phyloP scores from a whole-genome alignment of 2,329 filamentous ascomycete species.

The Celoporthe dispersa region DNA sequence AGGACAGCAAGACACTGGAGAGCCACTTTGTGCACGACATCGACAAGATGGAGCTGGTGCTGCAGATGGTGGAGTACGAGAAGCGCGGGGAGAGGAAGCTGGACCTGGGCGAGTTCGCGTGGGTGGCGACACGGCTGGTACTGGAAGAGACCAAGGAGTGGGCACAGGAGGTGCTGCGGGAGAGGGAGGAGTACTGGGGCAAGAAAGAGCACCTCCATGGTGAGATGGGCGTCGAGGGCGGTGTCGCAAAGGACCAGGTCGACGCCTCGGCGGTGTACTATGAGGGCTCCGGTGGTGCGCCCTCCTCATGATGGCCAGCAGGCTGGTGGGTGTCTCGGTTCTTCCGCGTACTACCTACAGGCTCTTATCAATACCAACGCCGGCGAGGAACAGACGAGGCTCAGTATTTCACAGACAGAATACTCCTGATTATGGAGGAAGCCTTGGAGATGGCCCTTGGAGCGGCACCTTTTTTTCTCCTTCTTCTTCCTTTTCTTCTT shows the following conservation, averaged over 20 bases:
- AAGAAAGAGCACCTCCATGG: conserved; percentile 52
- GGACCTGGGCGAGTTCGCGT: conserved; percentile 85
- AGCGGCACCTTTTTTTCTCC: too few relatives aligned
- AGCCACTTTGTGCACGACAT: conserved; percentile 93
- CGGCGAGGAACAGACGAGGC: neutral
- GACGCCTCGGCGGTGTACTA: conserved; percentile 58
- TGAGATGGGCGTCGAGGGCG: conserved; percentile 47
- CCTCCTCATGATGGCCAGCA: neutral
- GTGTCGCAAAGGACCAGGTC: conserved; percentile 43
- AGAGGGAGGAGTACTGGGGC: conserved; percentile 76
- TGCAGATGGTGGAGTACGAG: conserved; percentile 98
- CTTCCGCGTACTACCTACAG: neutral
- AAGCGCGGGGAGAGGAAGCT: conserved; percentile 65
- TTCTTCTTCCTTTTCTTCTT: too few relatives aligned
- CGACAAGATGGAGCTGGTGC: conserved; percentile 92
- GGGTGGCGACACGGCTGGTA: conserved; percentile 74
- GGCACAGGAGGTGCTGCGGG: conserved; percentile 75
- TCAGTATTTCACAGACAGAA: neutral
- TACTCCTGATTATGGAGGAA: neutral
- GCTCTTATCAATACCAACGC: neutral
- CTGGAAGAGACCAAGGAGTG: conserved; percentile 80
- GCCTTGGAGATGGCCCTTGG: too few relatives aligned
- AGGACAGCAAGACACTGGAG: conserved; percentile 82
- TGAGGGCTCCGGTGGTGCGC: conserved; percentile 31
- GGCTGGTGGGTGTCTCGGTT: neutral